A percentile compares a stretch with the other conserved stretches of the same genome.
phyloP scores from a whole-genome alignment of 2,329 filamentous ascomycete genomes.

The Fusarium pilosicola region DNA sequence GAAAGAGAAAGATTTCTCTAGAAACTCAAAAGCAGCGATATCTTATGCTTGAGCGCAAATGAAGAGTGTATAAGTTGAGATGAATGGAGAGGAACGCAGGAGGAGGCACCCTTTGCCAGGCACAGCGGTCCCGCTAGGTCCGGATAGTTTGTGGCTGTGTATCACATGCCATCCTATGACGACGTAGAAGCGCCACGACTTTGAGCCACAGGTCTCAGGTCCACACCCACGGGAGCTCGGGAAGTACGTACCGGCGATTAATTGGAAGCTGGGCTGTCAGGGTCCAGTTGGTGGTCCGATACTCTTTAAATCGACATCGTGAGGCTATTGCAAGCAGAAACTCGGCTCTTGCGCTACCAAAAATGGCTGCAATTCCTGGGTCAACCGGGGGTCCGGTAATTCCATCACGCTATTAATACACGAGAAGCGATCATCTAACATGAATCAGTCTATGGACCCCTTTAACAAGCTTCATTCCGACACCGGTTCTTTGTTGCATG shows the following conservation, averaged over 20 bases:
- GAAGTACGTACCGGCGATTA: slow-evolving; percentile 26
- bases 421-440: slow-evolving; percentile 33
- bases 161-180: slow-evolving; percentile 36
- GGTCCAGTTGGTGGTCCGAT: slow-evolving; percentile 33
- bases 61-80: slow-evolving; percentile 26
- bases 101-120: slow-evolving; percentile 15
- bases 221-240: slow-evolving; percentile 3
- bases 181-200: not conserved
- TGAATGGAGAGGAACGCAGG: slow-evolving; percentile 31
- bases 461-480: slow-evolving; percentile 55
- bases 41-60: slow-evolving; percentile 6
- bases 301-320: slow-evolving; percentile 30
- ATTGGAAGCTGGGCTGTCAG: slow-evolving; percentile 32
- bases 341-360: slow-evolving; percentile 30
- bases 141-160: slow-evolving; percentile 31
- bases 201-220: slow-evolving; percentile 16
- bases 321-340: slow-evolving; percentile 33
- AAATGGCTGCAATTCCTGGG: slow-evolving; percentile 50
- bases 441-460: slow-evolving; percentile 48
- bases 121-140: slow-evolving; percentile 24
- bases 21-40: slow-evolving; percentile 12
- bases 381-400: slow-evolving; percentile 47
- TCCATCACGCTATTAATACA: not conserved
- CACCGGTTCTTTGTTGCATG: slow-evolving; percentile 50
- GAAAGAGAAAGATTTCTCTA: not conserved